Conservation (phyloP, 768 basidiomycete species). For the Suillus cothurnatus region DNA sequence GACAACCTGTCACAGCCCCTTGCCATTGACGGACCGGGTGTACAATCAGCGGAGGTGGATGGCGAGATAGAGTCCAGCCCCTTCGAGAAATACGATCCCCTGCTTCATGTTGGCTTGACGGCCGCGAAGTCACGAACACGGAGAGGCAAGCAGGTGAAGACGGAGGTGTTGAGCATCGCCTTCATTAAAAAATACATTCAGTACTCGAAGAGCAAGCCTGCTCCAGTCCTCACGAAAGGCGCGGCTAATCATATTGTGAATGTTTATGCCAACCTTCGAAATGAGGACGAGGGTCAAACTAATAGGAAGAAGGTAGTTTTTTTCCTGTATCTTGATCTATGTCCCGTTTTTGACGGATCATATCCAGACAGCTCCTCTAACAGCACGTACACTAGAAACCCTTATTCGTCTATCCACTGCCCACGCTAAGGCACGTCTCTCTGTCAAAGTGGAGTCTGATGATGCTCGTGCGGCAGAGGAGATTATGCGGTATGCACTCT, state of each 20-base stretch:
- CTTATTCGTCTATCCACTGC: conserved; percentile 97
- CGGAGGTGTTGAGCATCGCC: conserved; percentile 87
- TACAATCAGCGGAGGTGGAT: conserved; percentile 40
- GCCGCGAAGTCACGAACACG: conserved; percentile 52
- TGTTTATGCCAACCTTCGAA: conserved; percentile 88
- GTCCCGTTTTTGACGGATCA: conserved; percentile 15
- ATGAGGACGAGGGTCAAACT: conserved; percentile 82
- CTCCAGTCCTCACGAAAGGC: conserved; percentile 86
- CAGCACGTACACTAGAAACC: conserved; percentile 97
- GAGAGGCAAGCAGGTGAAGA: conserved; percentile 59
- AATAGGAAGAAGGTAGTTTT: conserved; percentile 78
- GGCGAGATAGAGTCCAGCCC: conserved; percentile 56
- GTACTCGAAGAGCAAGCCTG: conserved; percentile 88
- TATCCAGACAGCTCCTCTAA: conserved; percentile 89
- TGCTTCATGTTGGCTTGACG: conserved; percentile 84
- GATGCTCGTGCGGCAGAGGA: conserved; percentile 93
- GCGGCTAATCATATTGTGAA: conserved; percentile 94
- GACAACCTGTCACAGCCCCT: conserved; percentile 90
- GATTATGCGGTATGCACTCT: conserved; percentile 95
- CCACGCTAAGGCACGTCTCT: conserved; percentile 94
- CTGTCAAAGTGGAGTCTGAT: conserved; percentile 75
- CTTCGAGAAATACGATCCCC: conserved; percentile 95
- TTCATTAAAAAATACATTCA: conserved; percentile 99
- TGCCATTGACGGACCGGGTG: conserved; percentile 76
- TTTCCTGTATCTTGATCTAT: conserved; percentile 9